Base-by-base conservation (phyloP, 306 rosid genomes). In the Psophocarpus tetragonolobus region DNA sequence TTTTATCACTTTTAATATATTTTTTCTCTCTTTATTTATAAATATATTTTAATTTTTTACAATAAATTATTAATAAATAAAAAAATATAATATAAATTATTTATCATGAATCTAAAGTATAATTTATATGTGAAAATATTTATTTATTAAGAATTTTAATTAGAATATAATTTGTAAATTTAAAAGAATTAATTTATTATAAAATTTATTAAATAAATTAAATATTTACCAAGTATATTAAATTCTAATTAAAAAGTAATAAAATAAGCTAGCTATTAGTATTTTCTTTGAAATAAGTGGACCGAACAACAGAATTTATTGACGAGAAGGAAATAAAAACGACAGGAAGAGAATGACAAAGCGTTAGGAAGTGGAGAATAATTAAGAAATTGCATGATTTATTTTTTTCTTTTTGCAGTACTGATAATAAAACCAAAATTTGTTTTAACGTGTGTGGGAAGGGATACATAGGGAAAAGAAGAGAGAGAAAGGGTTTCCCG, bases 401-500 rank as follows among this genome's bases (percentile, higher is more conserved):
- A 13, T 7, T 1, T 30, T 21, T 20, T 20, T 21, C 6, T 48
- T 42, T 29, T 30, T 47, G 2, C 21, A 63, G 50, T 36, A 73
- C 8, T 12, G n/a, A 48, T 11, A 80, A 54, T 73, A 41, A 68
- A 74, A 73, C 77, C 84, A 64, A 81, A 73, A 54, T 18, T 38
- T 8, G 15, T 78, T 56, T 56, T n/a, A 79, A 73, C 53, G 3
- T 82, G 67, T 74, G 53, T 45, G 33, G 27, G 36, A 54, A 77
- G 77, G 72, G 12, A 73, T 24, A 32, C 30, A 47, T 42, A 41
- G 61, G 65, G 74, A 23, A 48, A 32, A 57, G n/a, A 3, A 56
- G 62, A 54, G 33, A 71, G 66, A 68, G 66, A 71, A 27, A 26
- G 14, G 33, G 10, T 67, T 74, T 27, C 88, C 86, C 90, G 90